Conservation (phyloP, 768 basidiomycete species). For the Suillus bovinus region DNA sequence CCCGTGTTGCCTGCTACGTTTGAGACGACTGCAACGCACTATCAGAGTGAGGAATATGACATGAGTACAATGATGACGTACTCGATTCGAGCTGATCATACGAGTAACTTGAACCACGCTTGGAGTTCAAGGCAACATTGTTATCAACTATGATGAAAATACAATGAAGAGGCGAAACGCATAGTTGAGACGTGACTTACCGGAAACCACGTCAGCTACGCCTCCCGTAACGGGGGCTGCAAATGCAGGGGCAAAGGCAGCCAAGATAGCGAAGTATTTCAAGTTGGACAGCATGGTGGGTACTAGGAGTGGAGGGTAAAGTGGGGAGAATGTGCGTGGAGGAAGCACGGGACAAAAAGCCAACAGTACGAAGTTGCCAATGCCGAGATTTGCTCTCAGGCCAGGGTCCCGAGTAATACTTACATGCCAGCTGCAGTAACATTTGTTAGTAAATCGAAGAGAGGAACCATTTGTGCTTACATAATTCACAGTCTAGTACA, state of each 20-base stretch:
- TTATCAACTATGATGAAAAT: not conserved
- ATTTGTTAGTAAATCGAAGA: not conserved
- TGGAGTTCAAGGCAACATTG: not conserved
- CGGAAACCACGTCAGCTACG: fast-evolving
- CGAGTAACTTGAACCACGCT: too few species aligned
- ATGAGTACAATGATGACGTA: not conserved
- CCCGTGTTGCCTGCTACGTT: too few species aligned
- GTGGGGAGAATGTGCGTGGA: not conserved
- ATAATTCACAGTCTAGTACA: too few species aligned
- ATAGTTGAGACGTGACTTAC: not conserved
- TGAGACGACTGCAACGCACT: not conserved
- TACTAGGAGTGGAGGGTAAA: not conserved
- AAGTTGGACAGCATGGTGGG: not conserved
- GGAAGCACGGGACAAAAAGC: not conserved
- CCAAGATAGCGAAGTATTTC: not conserved
- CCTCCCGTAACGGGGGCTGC: not conserved
- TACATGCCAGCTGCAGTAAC: too few species aligned
- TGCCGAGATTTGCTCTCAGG: not conserved
- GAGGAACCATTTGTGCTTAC: too few species aligned
- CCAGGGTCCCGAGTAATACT: not conserved
- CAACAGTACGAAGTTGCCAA: not conserved
- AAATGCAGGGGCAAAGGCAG: not conserved
- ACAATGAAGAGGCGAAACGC: not conserved
- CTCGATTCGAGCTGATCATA: too few species aligned
- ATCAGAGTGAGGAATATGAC: not conserved